Base-by-base conservation (phyloP, 108 stramenopile species). In the Nannochloropsis gaditana region DNA sequence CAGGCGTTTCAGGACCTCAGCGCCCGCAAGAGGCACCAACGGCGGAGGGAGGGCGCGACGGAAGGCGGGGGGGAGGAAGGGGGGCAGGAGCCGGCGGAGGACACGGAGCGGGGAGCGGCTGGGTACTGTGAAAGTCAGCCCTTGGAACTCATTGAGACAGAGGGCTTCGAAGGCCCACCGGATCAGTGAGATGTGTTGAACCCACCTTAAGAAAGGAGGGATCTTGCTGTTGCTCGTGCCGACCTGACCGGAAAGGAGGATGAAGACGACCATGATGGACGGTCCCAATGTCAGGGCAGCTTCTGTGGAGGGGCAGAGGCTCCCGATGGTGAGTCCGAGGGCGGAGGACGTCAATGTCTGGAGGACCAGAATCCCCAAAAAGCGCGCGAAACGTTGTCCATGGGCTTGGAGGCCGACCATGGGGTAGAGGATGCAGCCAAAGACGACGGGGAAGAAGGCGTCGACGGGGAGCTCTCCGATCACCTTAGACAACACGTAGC, bases 401-500 rank as follows among this genome's bases (percentile, higher is more conserved):
- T 80, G 44, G 41, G 80, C 80, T 81, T 92, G 93, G 43, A 97
- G 88, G 31, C 94, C 93, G 9, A 92, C 91, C 86, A 96, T 86
- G 5, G 90, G 88, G 80, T 94, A 96, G 44, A 95, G 91, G 45
- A 95, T 89, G 17, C 91, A 47, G 5, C 94, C 92, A 44, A 97
- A 96, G 82, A 97, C 90, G 47, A 89, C 90, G 86, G 93, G 92
- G 83, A 94, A 93, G 21, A 94, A 85, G 17, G 89, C 90, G 41
- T 94, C 93, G 79, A 95, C 86, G 9, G 96, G 96, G 11, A 97
- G 84, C 89, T 95, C 95, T 1, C 94, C 94, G 31, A 96, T 42
- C 5, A 95, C 95, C 90, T 97, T 97, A 31, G 95, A 93, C 79
- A 95, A 81, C 83, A 97, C 94, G 83, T 97, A 97, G 1, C 95